Evolutionary conservation across 1,284 basidiomycete species (phyloP).

Genomic region (Cutaneotrichosporon spelunceum): DNA sequence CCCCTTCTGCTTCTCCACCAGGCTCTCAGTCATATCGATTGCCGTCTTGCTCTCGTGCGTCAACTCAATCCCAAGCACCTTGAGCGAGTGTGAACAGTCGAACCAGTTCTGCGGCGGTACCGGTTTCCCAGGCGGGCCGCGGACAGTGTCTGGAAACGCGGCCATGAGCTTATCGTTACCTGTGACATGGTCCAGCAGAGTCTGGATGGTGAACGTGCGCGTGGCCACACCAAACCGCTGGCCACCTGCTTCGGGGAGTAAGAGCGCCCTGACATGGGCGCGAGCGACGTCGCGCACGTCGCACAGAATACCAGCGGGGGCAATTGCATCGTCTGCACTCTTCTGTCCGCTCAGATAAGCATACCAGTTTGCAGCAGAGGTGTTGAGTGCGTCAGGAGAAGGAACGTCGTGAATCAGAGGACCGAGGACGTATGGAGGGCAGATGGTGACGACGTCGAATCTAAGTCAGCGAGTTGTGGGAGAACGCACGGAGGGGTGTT

Average conservation of each 20-base stretch:
- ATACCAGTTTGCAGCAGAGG: constrained; percentile 33
- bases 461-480: no score
- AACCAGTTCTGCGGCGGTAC: constrained; percentile 29
- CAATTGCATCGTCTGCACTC: constrained; percentile 26
- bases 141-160: constrained; percentile 24
- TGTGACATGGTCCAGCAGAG: constrained; percentile 24
- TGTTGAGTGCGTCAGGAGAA: constrained; percentile 25
- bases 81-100: constrained; percentile 24
- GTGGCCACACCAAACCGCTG: constrained; percentile 29
- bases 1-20: constrained; percentile 18
- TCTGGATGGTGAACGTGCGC: constrained; percentile 27
- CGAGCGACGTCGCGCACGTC: constrained; percentile 32
- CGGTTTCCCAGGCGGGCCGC: constrained; percentile 17
- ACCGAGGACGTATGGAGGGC: constrained; percentile 32
- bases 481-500: constrained; percentile 33
- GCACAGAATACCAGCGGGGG: constrained; percentile 30
- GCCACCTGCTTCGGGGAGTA: constrained; percentile 25
- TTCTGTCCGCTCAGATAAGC: constrained; percentile 28
- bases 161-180: constrained; percentile 7
- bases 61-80: constrained; percentile 17
- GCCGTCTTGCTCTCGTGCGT: constrained; percentile 24
- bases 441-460: constrained; percentile 30
- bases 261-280: constrained; percentile 25
- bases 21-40: constrained; percentile 31
- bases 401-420: constrained; percentile 31